Evolutionary conservation across 2,329 filamentous ascomycete species (phyloP), one percentile per base, ranked within the genome.

Genomic region (Conoideocrella luteorostrata): DNA sequence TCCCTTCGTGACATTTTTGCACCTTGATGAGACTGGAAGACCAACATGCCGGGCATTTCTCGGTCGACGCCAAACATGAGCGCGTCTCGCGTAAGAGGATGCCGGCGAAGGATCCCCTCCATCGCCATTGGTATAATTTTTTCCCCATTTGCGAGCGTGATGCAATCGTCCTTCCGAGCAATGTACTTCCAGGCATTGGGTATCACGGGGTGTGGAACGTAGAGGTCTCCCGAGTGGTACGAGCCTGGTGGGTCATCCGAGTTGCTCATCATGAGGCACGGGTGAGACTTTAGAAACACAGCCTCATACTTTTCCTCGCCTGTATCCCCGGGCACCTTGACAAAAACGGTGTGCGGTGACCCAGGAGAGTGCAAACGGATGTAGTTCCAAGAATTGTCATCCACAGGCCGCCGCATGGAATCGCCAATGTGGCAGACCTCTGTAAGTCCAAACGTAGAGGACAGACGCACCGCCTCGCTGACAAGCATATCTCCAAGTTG

Each of bases 61-160:
- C 67, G 69, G 7, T 71, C 75, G 2, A 71, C 67, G 0, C 79
- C 79, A 47, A 82, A 80, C 1, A 80, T 69, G 3, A 80, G 64
- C 0, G 72, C 72, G 46, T 83, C 80, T 13, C 69, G 63, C 1
- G 83, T 74, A 0, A 71, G 58, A 4, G 65, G 60, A 39, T 75
- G 65, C 41, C 77, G 69, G 7, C 76, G 65, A 6, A 82, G 70
- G 0, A 67, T 64, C 4, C 73, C 70, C 55, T 84, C 81, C 5
- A 69, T 66, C 0, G 62, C 62, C 2, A 72, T 50, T 0, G 71
- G 71, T 0, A 70, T 55, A 0, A 72, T 67, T 44, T 74, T 74
- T 49, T 74, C 71, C 3, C 71, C 70, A 28, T 74, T 74, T 28
- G 66, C 54, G 2, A 74, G 55, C 0, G 64, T 69, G 15, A 75